Conservation (phyloP, 176 grass and related monocot genomes). For the Puya raimondii region DNA sequence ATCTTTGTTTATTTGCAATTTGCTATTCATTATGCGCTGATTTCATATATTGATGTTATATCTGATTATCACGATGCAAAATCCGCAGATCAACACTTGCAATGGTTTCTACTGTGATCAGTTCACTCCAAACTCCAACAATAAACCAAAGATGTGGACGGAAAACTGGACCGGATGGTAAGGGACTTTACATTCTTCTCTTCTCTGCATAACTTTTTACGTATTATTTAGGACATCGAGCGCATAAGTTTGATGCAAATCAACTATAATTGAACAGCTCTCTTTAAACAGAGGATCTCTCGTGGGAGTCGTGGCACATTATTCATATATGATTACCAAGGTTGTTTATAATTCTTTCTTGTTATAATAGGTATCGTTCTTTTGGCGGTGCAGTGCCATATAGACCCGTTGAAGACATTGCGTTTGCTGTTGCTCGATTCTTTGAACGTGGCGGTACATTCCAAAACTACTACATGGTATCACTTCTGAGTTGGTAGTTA, state of each 20-base stretch:
- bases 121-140: constrained; percentile 67
- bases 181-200: background rate
- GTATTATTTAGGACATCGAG: background rate
- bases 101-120: constrained; percentile 98
- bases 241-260: background rate
- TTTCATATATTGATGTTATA: background rate
- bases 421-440: constrained; percentile 86
- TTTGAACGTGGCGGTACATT: constrained; percentile 97
- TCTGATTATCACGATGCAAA: background rate
- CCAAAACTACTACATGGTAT: constrained; percentile 99
- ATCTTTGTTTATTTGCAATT: background rate
- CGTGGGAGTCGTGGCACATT: background rate
- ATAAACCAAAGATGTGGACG: constrained; percentile 92
- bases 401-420: constrained; percentile 75
- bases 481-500: background rate
- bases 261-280: too few relatives aligned
- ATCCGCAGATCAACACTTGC: constrained; percentile 93
- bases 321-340: background rate
- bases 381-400: constrained; percentile 85
- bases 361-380: constrained; percentile 51
- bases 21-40: background rate
- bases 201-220: background rate
- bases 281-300: background rate
- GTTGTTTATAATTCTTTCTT: background rate
- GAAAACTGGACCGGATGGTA: constrained; percentile 92